Evolutionary conservation across 1,139 yeast genomes (phyloP).

Genomic region (Yamadazyma songkhlaensis): DNA sequence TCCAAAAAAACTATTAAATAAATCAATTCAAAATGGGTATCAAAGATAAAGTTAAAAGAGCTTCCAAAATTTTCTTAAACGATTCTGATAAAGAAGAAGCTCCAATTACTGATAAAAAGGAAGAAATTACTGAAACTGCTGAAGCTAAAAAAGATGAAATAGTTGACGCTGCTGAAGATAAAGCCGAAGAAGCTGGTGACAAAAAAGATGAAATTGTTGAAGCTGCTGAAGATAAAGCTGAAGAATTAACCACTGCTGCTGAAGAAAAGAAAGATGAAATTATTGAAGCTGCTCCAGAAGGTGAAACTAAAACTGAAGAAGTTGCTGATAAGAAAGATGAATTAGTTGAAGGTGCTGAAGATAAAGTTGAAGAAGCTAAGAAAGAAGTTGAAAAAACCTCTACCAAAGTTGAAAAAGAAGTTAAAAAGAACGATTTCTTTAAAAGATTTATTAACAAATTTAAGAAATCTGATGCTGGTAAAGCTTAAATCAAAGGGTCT

Average conservation of each 20-base stretch:
- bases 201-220: slow-evolving; percentile 12
- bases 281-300: slow-evolving; percentile 4
- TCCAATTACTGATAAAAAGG: slow-evolving; percentile 17
- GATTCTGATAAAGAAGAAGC: slow-evolving; percentile 29
- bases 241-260: slow-evolving; percentile 8
- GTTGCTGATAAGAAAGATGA: slow-evolving; percentile 12
- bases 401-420: slow-evolving; percentile 30
- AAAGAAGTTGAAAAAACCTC: slow-evolving; percentile 27
- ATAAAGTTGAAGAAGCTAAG: slow-evolving; percentile 25
- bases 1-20: neutral
- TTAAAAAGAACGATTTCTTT: slow-evolving; percentile 49
- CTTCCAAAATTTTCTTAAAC: slow-evolving; percentile 37
- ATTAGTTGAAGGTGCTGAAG: slow-evolving; percentile 13
- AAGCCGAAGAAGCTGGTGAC: slow-evolving; percentile 13
- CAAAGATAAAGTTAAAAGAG: slow-evolving; percentile 46
- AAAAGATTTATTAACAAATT: slow-evolving; percentile 49
- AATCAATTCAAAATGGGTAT: slow-evolving; percentile 30
- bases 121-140: slow-evolving; percentile 9
- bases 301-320: slow-evolving; percentile 8
- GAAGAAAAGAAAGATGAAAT: slow-evolving; percentile 8
- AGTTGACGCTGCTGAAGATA: slow-evolving; percentile 10
- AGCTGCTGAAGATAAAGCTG: slow-evolving; percentile 12
- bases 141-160: neutral
- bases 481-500: slow-evolving; percentile 17
- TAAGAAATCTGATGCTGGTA: slow-evolving; percentile 42